Percentiles rank a stretch among this genome's conserved stretches.
Conservation (phyloP, 176 grass and related monocot species). For the Chrysopogon serrulatus region DNA sequence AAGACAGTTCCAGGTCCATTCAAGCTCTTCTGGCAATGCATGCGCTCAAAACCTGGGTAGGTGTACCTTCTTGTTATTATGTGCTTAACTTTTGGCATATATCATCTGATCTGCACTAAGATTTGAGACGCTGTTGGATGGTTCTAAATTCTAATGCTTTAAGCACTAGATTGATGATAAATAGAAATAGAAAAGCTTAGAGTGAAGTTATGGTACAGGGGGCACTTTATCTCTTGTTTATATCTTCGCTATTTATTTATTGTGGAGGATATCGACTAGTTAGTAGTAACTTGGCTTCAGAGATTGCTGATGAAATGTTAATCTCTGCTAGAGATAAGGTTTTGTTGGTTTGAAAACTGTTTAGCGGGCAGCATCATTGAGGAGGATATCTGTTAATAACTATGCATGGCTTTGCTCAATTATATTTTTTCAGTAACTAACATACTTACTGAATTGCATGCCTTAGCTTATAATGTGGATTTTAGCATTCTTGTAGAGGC, state of each 20-base stretch:
- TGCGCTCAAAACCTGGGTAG: slow-evolving; percentile 84
- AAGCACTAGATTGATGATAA: not conserved
- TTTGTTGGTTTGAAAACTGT: not conserved
- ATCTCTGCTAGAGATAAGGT: not conserved
- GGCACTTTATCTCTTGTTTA: not conserved
- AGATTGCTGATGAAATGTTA: not conserved
- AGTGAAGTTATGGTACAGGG: not conserved
- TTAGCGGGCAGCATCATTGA: not conserved
- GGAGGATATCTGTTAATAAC: not conserved
- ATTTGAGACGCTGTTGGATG: not conserved
- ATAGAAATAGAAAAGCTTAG: not conserved
- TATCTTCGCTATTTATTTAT: not conserved
- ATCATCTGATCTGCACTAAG: not conserved
- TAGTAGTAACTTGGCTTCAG: too few relatives aligned
- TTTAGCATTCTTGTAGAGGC: not conserved
- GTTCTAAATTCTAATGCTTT: not conserved
- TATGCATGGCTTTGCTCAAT: not conserved
- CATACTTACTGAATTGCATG: not conserved
- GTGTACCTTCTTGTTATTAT: not conserved
- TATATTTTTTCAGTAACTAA: not conserved
- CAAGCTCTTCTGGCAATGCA: slow-evolving; percentile 87
- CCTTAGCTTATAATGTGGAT: not conserved
- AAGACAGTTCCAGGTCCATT: slow-evolving; percentile 90
- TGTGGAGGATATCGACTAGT: not conserved
- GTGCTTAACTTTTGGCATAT: not conserved